These are phyloP conservation scores for Candida sithepensis DNA, from an alignment of 805 yeast species.

Conservation along the genomic window DNA sequence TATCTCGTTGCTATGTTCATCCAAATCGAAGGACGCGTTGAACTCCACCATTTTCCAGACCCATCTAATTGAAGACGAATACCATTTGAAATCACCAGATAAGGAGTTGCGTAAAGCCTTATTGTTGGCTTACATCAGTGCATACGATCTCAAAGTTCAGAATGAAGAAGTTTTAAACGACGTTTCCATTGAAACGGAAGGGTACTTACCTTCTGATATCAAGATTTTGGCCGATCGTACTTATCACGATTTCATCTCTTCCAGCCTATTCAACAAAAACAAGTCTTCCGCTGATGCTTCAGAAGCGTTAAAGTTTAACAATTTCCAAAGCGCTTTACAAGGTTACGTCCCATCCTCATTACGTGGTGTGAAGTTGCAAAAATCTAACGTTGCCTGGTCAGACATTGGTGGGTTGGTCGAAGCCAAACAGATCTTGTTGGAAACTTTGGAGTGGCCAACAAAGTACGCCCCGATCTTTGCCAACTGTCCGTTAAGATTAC, in stretches of 20 bases:
- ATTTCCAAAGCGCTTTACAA: conserved; percentile 55
- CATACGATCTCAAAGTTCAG: conserved; percentile 32
- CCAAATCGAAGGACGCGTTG: conserved; percentile 60
- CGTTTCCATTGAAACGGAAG: conserved; percentile 74
- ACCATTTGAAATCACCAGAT: conserved; percentile 64
- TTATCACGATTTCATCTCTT: conserved; percentile 44
- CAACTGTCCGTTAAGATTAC: conserved; percentile 76
- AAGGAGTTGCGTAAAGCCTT: conserved; percentile 44
- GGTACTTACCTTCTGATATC: conserved; percentile 82
- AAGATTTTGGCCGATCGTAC: conserved; percentile 68
- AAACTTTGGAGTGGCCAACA: conserved; percentile 96
- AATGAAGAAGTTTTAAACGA: conserved; percentile 44
- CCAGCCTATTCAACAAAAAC: conserved; percentile 1
- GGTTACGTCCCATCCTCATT: conserved; percentile 78
- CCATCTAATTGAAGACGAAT: conserved; percentile 65
- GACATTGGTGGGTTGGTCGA: conserved; percentile 86
- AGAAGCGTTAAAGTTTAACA: conserved; percentile 21
- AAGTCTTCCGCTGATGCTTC: too few species aligned
- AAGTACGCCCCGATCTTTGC: conserved; percentile 94
- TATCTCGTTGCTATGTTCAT: conserved; percentile 58
- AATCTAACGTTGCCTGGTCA: conserved; percentile 70
- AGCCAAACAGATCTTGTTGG: conserved; percentile 72
- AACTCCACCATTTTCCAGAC: conserved; percentile 59
- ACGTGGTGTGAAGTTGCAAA: conserved; percentile 83
- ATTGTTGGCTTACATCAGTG: conserved; percentile 28